Evolutionary conservation across 257 asterid genomes (phyloP).

Genomic region (Avicennia marina): DNA sequence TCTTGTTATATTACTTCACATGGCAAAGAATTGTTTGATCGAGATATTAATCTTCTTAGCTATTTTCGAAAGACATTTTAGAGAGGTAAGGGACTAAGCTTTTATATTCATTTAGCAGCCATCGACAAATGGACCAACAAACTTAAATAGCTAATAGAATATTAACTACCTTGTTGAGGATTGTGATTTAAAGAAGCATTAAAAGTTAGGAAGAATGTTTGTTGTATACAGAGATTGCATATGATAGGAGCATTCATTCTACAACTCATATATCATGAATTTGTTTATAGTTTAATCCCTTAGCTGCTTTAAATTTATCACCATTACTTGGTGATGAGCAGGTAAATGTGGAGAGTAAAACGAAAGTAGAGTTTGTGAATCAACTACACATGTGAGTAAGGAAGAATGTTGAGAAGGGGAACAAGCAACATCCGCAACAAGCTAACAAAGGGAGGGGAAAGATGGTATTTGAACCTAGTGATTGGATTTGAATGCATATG

Average conservation of each 20-base stretch:
- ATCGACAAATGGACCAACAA: background rate
- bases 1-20: too few species aligned
- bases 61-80: background rate
- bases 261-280: background rate
- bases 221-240: background rate
- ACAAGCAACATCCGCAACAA: background rate
- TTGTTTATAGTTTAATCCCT: background rate
- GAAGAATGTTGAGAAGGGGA: background rate
- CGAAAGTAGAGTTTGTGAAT: background rate
- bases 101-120: background rate
- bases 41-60: too few species aligned
- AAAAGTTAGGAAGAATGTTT: background rate
- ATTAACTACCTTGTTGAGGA: background rate
- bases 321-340: too few species aligned
- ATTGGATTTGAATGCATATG: background rate
- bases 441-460: background rate
- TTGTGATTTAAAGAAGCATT: background rate
- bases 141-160: background rate
- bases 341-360: background rate
- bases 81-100: background rate
- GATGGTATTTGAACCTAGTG: background rate
- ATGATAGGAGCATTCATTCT: background rate
- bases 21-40: too few species aligned
- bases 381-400: background rate
- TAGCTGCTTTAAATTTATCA: too few species aligned